phyloP scores from a whole-genome alignment of 2,329 filamentous ascomycete species.

The Apiospora koreana region DNA sequence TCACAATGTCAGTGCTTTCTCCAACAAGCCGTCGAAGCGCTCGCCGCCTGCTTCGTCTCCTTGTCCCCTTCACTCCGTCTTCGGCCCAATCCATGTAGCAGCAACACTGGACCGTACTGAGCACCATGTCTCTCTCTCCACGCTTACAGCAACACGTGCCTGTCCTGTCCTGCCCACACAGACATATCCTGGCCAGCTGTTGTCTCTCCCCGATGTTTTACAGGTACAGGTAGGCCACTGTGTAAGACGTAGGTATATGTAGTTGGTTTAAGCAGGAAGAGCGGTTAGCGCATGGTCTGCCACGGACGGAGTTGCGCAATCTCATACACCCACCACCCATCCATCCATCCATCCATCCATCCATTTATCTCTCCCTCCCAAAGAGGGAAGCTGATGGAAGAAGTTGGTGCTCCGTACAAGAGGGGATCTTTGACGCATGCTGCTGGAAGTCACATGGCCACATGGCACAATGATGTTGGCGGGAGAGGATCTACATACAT shows the following conservation, averaged over 20 bases:
- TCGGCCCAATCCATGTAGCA: not conserved
- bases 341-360: not conserved
- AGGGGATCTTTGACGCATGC: not conserved
- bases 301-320: not conserved
- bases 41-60: not conserved
- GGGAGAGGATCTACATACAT: not conserved
- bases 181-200: not conserved
- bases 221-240: too few species aligned
- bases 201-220: not conserved
- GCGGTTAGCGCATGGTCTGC: not conserved
- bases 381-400: not conserved
- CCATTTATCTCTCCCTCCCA: too few species aligned
- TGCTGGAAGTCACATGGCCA: not conserved
- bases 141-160: not conserved
- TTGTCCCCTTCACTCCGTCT: not conserved
- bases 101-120: not conserved
- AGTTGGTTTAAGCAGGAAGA: not conserved
- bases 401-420: not conserved
- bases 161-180: conserved; percentile 5
- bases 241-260: too few species aligned
- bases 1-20: not conserved
- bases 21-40: not conserved
- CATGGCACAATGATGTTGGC: not conserved
- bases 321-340: not conserved
- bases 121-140: conserved; percentile 2